Evolutionary conservation across 129 eudicot species (phyloP), one percentile per base, ranked within the genome.

Genomic region (Silybum marianum): DNA sequence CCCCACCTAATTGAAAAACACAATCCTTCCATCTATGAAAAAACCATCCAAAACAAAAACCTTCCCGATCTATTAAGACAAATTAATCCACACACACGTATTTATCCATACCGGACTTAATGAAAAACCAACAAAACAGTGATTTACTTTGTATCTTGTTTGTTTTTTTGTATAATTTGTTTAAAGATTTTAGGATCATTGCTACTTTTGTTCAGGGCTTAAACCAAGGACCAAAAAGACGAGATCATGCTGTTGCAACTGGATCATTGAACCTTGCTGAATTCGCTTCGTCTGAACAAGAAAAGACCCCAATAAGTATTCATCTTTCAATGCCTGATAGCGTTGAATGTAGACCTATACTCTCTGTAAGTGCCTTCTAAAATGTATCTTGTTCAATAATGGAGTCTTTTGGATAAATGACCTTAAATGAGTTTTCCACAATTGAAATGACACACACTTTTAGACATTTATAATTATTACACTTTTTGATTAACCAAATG

Each of bases 231-330:
- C 76, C 80, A 66, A 90, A 86, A 63, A 80, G 78, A 80, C 72
- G 73, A 46, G 74, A 65, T 70, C 85, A 77, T 78, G 32, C 69
- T 22, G 21, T 90, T 42, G 93, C 87, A 71, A 81, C 90, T 24
- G 92, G 90, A 40, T 75, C 88, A 0, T 76, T 89, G 86, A 90
- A 93, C 82, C 90, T 93, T 78, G 88, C 96, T 40, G 92, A 87
- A 48, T 90, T 87, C 54, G 85, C 77, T 67, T 85, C 84, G 24
- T 8, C 79, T 58, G 93, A 88, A 39, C 87, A 82, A 40, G 84
- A 84, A 72, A 82, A 84, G 36, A 75, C 78, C 14, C 87, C 83
- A 12, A 81, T 93, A 26, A 80, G 46, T 42, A 73, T 89, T 85
- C 98, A 88, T 84, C 79, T 93, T n/a, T 25, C 73, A 18, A 13